Base-by-base conservation (phyloP, 441 rosid species). In the Adansonia madagascariensis region DNA sequence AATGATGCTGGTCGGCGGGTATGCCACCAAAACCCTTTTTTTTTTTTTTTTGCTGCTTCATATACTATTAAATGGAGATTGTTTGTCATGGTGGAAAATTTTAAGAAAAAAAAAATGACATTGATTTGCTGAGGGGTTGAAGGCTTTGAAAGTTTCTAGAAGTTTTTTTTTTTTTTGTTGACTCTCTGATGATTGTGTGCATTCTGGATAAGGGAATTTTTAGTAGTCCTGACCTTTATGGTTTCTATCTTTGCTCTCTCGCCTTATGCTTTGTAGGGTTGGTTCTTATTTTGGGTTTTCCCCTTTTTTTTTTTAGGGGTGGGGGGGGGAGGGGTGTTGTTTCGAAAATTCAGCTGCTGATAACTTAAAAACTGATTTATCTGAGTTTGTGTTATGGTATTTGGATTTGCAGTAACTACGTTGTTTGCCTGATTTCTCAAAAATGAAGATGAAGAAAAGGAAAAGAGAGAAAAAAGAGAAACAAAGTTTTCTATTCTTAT, bases 1-100 rank as follows among this genome's bases (percentile, higher is more conserved):
- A 86, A 82, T 73, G 86, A 83, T 7, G 84, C 77, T 22, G 79
- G 81, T 71, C 85, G 89, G 41, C 80, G 91, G 91, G 98, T 93
- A 82, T 71, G 78, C 53, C 46, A 11, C 71, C 18, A 6, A 63
- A 74, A 62, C 0, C n/a, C 59, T 70, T 47, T 47, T 47, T 74
- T 61, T 24, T 24, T 24, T 24, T 39, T 8, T 11, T 35, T 31
- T 12, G 17, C 22, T 49, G 57, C 59, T 24, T 49, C 0, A 5
- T 68, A 6, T 68, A 18, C 8, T 20, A 5, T 4, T 14, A 65
- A 65, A 43, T 39, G 20, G 22, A 10, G 10, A 52, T 24, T 11
- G 27, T 52, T 52, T 8, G 59, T 62, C 10, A 71, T 78, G 56
- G 20, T 44, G 43, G 18, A 71, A 41, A 64, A 11, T 11, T 20